Evolutionary conservation across 2,329 filamentous ascomycete genomes (phyloP).

Genomic region (Fusarium chaquense): DNA sequence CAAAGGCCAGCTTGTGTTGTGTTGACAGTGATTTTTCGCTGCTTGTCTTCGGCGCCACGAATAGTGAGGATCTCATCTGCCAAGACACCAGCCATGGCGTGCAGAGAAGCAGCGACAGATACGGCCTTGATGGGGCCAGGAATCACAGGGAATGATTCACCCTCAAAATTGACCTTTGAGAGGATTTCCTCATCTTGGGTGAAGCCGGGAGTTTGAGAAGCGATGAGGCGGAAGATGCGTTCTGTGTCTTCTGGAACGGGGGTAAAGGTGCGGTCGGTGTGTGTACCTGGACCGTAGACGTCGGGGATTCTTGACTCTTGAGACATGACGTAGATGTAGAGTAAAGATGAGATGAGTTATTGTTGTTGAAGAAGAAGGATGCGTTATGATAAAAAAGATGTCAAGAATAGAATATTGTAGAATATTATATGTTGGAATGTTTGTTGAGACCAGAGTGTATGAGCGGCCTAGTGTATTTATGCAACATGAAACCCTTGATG

Average conservation of each 20-base stretch:
- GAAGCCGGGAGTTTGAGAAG: slow-evolving; percentile 22
- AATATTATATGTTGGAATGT: not conserved
- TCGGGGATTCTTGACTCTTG: slow-evolving; percentile 16
- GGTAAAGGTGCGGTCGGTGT: slow-evolving; percentile 11
- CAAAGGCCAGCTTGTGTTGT: slow-evolving; percentile 15
- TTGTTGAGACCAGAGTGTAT: not conserved
- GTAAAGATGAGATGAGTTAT: rapidly evolving
- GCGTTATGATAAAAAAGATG: no score
- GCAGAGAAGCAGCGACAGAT: slow-evolving; percentile 12
- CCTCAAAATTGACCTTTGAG: slow-evolving; percentile 14
- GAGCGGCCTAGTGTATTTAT: not conserved
- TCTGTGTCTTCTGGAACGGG: slow-evolving; percentile 10
- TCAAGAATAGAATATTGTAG: no score
- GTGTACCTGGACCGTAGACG: slow-evolving; percentile 15
- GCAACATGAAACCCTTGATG: not conserved
- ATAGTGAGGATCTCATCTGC: slow-evolving; percentile 21
- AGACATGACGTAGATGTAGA: not conserved
- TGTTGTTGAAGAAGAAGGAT: no score
- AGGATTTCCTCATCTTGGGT: slow-evolving; percentile 15
- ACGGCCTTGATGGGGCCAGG: slow-evolving; percentile 26
- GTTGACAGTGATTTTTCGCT: slow-evolving; percentile 11
- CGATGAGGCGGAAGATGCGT: slow-evolving; percentile 18
- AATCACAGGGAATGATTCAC: slow-evolving; percentile 6
- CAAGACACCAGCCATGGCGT: slow-evolving; percentile 23
- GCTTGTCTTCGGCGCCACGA: not conserved